A percentile compares a stretch with the other conserved stretches of the same genome.
These are phyloP conservation scores for Xylaria castorea DNA, from an alignment of 495 filamentous ascomycete genomes.

Conservation along the genomic window DNA sequence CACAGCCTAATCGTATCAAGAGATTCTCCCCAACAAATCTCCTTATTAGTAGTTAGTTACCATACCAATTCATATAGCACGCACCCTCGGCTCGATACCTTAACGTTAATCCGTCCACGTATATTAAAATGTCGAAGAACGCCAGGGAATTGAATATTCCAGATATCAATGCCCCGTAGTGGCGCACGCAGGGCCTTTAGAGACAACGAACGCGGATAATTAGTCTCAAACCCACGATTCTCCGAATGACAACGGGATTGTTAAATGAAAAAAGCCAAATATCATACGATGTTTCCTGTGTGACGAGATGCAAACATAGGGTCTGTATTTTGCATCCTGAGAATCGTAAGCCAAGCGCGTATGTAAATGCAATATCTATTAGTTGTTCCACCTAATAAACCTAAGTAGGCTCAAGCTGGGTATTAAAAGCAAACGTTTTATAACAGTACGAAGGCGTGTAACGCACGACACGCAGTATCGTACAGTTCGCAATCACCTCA, in stretches of 20 bases:
- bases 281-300: neutral
- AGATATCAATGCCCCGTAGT: neutral
- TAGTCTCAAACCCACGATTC: neutral
- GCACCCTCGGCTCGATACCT: neutral
- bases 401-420: slow-evolving; percentile 6
- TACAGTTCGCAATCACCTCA: slow-evolving; percentile 18
- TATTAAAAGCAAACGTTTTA: neutral
- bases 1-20: neutral
- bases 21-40: neutral
- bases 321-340: neutral
- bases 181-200: neutral
- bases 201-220: neutral
- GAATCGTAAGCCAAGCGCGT: neutral
- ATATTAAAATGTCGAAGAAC: neutral
- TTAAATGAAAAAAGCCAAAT: neutral
- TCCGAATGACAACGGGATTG: neutral
- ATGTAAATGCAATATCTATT: neutral
- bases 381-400: neutral
- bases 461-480: slow-evolving; percentile 1
- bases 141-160: neutral
- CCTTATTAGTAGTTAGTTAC: neutral
- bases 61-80: neutral
- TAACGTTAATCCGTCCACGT: neutral
- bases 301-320: neutral
- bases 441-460: neutral